Evolutionary conservation across 1,139 yeast species (phyloP), one percentile per base, ranked within the genome.

Genomic region (Wickerhamomyces sp.): DNA sequence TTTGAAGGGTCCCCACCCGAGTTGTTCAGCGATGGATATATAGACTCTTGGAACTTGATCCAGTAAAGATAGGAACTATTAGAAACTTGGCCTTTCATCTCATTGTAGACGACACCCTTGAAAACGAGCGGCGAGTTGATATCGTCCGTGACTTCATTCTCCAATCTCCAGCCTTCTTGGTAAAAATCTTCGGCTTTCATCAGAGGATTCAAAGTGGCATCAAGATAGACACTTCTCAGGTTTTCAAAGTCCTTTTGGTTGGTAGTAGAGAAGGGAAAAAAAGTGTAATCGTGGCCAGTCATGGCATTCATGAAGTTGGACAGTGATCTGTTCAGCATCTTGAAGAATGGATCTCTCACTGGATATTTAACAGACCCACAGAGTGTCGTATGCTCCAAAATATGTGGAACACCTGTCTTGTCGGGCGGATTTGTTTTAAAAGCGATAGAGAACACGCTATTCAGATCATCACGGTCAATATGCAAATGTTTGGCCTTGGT

Each of bases 121-220:
- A 86, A 87, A 8, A 66, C 68, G 32, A 91, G 57, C 2, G 86
- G 83, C 14, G 85, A 69, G 0, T 51, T 43, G 8, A 65, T 62
- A 52, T 89, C 89, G 12, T 67, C 57, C 5, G 78, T 62, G 32
- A 68, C 70, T 37, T 75, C 75, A 48, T 86, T 78, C 57, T 91
- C 99, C 30, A 93, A 64, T 57, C 99, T 75, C 99, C 99, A 91
- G 26, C 99, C 99, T 62, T 91, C 99, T 63, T 93, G 98, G 46
- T 73, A 70, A 54, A 91, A 91, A 59, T 93, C 98, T 36, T 81
- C 80, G 44, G 75, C 72, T 23, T 84, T 70, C 42, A 91, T 64
- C 33, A 86, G 59, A 6, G 99, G 98, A 47, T 78, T 80, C 42
- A 88, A 73, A 1, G 89, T 91, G 4, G 96, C 81, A 43, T 91